phyloP scores from a whole-genome alignment of 768 basidiomycete genomes.

The Russula sp. region DNA sequence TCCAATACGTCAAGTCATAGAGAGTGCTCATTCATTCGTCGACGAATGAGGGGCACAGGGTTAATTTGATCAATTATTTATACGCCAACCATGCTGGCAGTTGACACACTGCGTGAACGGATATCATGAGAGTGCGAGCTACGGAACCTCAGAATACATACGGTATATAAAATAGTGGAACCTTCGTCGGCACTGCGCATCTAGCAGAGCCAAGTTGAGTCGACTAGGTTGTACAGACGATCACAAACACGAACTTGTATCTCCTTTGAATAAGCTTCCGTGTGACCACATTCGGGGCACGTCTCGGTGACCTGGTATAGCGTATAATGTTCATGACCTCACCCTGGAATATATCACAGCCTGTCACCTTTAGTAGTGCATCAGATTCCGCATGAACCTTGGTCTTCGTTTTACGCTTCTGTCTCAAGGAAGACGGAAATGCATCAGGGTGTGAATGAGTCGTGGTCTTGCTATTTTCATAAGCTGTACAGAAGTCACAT shows the following conservation, averaged over 20 bases:
- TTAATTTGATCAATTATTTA: conserved; percentile 69
- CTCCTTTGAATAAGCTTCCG: conserved; percentile 83
- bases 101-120: conserved; percentile 48
- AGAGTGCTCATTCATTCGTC: not conserved
- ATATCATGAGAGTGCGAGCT: conserved; percentile 14
- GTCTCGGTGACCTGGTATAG: conserved; percentile 69
- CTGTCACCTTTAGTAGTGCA: conserved; percentile 48
- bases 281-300: conserved; percentile 81
- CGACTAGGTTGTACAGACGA: not conserved
- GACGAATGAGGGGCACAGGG: not conserved
- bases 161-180: conserved; percentile 90
- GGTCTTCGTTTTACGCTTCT: conserved; percentile 86
- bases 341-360: not conserved
- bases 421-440: conserved; percentile 82
- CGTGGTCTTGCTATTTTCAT: conserved; percentile 83
- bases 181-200: conserved; percentile 91
- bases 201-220: conserved; percentile 30
- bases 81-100: conserved; percentile 76
- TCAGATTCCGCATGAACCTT: conserved; percentile 68
- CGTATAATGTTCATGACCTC: not conserved
- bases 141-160: conserved; percentile 34
- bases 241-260: conserved; percentile 54
- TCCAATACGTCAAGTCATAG: not conserved
- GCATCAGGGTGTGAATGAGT: conserved; percentile 92
- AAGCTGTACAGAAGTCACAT: conserved; percentile 44